These are phyloP conservation scores for Sporothrix humicola DNA, from an alignment of 2,329 filamentous ascomycete genomes.

Conservation along the genomic window DNA sequence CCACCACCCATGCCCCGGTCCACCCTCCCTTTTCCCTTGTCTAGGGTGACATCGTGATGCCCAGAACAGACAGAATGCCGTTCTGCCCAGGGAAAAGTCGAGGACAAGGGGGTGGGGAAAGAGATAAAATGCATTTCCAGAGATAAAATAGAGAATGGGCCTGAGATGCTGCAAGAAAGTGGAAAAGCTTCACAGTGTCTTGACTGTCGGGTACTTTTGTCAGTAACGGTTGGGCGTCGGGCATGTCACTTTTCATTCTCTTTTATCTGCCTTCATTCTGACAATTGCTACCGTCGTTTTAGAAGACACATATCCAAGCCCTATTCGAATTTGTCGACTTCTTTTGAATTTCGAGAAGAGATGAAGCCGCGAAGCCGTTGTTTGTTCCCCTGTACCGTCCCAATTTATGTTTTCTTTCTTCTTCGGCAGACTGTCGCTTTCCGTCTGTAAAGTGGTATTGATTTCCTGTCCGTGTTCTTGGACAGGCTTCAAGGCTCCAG, in stretches of 20 bases:
- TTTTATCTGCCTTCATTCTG: not conserved
- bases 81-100: not conserved
- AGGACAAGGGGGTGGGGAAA: not conserved
- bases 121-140: not conserved
- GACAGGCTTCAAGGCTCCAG: not conserved
- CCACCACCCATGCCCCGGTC: not conserved
- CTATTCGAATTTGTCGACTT: not conserved
- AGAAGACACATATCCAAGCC: no score
- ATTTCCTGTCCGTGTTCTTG: not conserved
- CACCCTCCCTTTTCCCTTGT: not conserved
- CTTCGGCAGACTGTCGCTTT: not conserved
- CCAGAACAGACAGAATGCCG: constrained; percentile 30
- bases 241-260: constrained; percentile 2
- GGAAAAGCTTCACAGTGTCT: no score
- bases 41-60: constrained; percentile 26
- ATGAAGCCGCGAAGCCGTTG: not conserved
- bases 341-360: not conserved
- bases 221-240: not conserved
- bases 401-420: not conserved
- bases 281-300: not conserved
- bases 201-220: no score
- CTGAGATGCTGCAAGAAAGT: not conserved
- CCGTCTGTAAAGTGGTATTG: not conserved
- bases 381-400: not conserved
- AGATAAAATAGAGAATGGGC: not conserved